Percentiles rank a stretch among this genome's conserved stretches.
Evolutionary conservation across 805 yeast species (phyloP).

Genomic region (Sugiyamaella americana): DNA sequence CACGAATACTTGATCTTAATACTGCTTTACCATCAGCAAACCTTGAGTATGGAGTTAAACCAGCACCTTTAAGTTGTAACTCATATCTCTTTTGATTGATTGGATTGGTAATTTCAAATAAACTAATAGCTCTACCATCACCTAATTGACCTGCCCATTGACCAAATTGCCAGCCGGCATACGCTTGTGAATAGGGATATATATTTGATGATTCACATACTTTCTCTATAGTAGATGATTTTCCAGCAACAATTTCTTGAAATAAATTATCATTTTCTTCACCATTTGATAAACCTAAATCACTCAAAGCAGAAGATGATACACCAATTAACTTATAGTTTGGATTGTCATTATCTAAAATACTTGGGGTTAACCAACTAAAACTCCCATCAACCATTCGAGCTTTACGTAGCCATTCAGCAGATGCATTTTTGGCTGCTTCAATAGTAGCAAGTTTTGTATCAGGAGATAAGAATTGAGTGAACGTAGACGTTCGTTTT

Average conservation of each 20-base stretch:
- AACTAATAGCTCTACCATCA: conserved; percentile 83
- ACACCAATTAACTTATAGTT: conserved; percentile 44
- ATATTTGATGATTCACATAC: conserved; percentile 34
- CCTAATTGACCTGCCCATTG: conserved; percentile 96
- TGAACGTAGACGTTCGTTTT: conserved; percentile 28
- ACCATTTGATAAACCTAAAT: conserved; percentile 46
- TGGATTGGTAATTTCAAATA: conserved; percentile 60
- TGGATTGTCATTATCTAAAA: conserved; percentile 40
- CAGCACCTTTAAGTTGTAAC: conserved; percentile 86
- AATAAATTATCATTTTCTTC: conserved; percentile 42
- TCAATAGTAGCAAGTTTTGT: conserved; percentile 35
- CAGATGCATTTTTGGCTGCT: conserved; percentile 26
- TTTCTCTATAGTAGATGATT: conserved; percentile 33
- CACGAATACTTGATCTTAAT: conserved; percentile 78
- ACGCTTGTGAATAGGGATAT: conserved; percentile 82
- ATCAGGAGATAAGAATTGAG: conserved; percentile 34
- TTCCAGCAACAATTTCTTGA: conserved; percentile 57
- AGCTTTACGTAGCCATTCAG: conserved; percentile 43
- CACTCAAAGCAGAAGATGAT: conserved; percentile 53
- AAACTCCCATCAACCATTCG: conserved; percentile 58
- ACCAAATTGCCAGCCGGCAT: conserved; percentile 97
- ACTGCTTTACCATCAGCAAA: conserved; percentile 98
- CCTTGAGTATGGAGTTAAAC: conserved; percentile 84
- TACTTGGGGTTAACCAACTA: conserved; percentile 60
- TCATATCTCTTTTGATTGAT: conserved; percentile 44